Conservation (phyloP, 108 stramenopile genomes). For the Pseudonitzschia multiseries region DNA sequence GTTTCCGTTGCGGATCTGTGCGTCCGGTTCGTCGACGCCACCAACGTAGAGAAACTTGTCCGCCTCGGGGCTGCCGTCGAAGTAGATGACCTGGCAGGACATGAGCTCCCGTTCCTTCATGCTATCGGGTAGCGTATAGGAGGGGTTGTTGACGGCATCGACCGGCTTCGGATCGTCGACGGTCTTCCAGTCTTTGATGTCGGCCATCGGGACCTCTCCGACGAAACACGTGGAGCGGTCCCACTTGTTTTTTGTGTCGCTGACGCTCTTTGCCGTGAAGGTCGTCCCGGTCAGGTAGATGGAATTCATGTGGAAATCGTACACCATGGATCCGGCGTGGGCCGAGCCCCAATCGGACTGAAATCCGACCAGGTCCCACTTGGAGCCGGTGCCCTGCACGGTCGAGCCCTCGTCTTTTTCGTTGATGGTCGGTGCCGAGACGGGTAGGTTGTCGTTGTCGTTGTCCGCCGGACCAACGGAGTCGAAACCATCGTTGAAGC, state of each 20-base stretch:
- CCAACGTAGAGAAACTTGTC: background rate
- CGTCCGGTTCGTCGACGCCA: background rate
- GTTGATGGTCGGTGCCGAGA: too few relatives aligned
- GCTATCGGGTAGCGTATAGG: background rate
- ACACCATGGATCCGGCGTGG: constrained; percentile 8
- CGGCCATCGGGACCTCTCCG: constrained; percentile 4
- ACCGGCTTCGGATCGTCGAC: background rate
- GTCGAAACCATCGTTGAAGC: too few relatives aligned
- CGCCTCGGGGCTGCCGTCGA: background rate
- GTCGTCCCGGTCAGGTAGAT: constrained; percentile 4
- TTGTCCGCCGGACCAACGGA: too few relatives aligned
- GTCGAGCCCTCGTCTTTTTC: background rate
- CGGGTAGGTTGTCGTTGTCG: too few relatives aligned
- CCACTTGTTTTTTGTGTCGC: background rate
- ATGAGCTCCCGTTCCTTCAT: background rate
- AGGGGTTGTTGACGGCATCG: background rate
- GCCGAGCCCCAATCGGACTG: constrained; percentile 10
- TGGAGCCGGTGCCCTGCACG: constrained; percentile 10
- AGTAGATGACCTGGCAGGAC: background rate
- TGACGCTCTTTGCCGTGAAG: too few relatives aligned
- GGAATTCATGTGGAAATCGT: constrained; percentile 2
- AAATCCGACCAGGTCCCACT: background rate
- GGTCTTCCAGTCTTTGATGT: background rate
- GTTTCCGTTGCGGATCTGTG: background rate
- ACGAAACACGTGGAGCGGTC: background rate